Percentiles rank a stretch among this genome's conserved stretches.
Conservation (phyloP, 163 green algal species). For the Smithsoniella earleae region DNA sequence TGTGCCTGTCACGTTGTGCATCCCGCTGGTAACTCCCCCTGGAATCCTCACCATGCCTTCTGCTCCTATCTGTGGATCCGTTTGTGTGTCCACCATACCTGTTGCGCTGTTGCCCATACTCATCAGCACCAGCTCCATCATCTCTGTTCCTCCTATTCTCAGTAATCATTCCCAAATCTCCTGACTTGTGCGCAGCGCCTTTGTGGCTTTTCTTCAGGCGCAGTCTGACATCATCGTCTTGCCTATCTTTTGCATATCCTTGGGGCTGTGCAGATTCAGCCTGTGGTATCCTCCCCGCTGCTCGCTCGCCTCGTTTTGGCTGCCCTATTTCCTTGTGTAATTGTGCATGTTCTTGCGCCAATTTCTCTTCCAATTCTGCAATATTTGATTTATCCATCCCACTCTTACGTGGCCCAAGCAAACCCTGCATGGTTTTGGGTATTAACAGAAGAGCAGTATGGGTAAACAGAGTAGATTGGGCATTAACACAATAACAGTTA, state of each 20-base stretch:
- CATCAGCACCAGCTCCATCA: too few species aligned
- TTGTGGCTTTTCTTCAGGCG: constrained; percentile 44
- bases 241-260: too few species aligned
- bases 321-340: background rate
- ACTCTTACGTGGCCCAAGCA: constrained; percentile 69
- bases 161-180: constrained; percentile 32
- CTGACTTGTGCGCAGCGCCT: constrained; percentile 40
- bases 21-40: background rate
- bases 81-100: background rate
- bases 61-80: background rate
- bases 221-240: constrained; percentile 65
- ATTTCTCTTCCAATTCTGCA: background rate
- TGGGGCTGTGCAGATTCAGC: too few species aligned
- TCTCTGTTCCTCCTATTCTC: background rate
- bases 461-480: background rate
- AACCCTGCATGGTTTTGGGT: constrained; percentile 35
- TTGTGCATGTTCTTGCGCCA: background rate
- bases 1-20: background rate
- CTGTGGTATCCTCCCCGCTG: background rate
- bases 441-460: background rate
- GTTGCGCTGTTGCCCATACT: background rate
- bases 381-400: constrained; percentile 61
- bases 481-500: background rate
- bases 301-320: background rate
- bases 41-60: constrained; percentile 11